phyloP scores from a whole-genome alignment of 106 monocot species.

The Hemerocallis citrina region DNA sequence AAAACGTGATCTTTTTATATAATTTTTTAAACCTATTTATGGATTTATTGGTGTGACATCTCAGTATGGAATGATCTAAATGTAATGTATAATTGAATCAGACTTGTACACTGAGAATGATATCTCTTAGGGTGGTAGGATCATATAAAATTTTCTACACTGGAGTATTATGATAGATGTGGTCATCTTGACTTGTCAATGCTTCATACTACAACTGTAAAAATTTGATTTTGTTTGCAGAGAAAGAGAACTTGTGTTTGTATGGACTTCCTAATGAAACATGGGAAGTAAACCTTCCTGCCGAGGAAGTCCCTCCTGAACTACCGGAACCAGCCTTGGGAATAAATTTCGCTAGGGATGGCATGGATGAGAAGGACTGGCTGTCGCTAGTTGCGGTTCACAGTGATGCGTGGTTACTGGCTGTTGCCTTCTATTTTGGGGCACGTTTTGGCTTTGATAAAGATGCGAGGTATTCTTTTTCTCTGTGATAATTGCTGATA shows the following conservation, averaged over 20 bases:
- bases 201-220: too few species aligned
- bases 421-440: constrained; percentile 88
- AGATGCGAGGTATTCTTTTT: constrained; percentile 40
- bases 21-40: too few species aligned
- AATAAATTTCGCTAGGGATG: constrained; percentile 92
- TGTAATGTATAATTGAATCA: too few species aligned
- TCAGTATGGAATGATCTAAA: too few species aligned
- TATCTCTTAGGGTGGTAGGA: too few species aligned
- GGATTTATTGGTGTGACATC: too few species aligned
- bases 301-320: constrained; percentile 91
- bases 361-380: constrained; percentile 90
- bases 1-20: too few species aligned
- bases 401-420: constrained; percentile 85
- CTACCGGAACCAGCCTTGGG: constrained; percentile 91
- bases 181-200: too few species aligned
- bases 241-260: constrained; percentile 82
- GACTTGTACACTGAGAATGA: too few species aligned
- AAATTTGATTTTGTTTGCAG: constrained; percentile 24
- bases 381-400: constrained; percentile 84
- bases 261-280: constrained; percentile 77
- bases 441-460: constrained; percentile 92
- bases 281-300: constrained; percentile 84
- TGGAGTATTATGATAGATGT: too few species aligned
- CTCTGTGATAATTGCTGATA: background rate
- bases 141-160: too few species aligned